Evolutionary conservation across 2,329 filamentous ascomycete species (phyloP).

Genomic region (Trichophyton benhamiae): DNA sequence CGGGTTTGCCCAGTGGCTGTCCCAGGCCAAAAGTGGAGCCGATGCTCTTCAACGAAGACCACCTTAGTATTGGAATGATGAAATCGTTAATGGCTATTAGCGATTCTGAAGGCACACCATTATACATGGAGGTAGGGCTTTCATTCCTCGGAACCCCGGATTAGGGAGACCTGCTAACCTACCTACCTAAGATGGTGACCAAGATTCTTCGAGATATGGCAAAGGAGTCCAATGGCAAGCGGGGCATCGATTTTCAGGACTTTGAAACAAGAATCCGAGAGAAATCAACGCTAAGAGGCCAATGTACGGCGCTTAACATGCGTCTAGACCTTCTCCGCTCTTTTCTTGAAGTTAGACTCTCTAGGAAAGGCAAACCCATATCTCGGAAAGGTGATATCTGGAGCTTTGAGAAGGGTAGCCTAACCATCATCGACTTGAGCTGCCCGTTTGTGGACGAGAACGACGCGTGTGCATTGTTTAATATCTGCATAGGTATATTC

Average conservation of each 20-base stretch:
- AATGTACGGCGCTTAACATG: conserved; percentile 45
- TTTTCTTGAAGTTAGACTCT: conserved; percentile 38
- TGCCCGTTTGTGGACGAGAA: conserved; percentile 57
- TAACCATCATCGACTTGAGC: conserved; percentile 60
- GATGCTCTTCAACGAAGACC: conserved; percentile 35
- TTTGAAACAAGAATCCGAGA: conserved; percentile 25
- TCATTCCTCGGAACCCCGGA: not conserved
- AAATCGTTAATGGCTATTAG: conserved; percentile 44
- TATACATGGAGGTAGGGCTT: conserved; percentile 38
- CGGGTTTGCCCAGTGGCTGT: conserved; percentile 18
- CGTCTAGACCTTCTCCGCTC: conserved; percentile 52
- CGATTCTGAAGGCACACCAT: conserved; percentile 29
- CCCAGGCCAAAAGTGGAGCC: conserved; percentile 33
- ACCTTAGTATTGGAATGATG: conserved; percentile 43
- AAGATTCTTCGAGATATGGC: conserved; percentile 43
- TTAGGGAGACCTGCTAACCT: not conserved
- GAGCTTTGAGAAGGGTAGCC: conserved; percentile 32
- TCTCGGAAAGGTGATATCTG: conserved; percentile 4
- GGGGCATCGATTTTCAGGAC: conserved; percentile 32
- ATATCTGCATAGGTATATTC: conserved; percentile 57
- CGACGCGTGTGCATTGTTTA: conserved; percentile 59
- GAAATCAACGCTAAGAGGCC: conserved; percentile 35
- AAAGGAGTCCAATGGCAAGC: conserved; percentile 22
- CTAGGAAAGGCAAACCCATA: not conserved
- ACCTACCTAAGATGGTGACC: conserved; percentile 26